Evolutionary conservation across 257 asterid genomes (phyloP), one percentile per base, ranked within the genome.

Genomic region (Fraxinus americana): DNA sequence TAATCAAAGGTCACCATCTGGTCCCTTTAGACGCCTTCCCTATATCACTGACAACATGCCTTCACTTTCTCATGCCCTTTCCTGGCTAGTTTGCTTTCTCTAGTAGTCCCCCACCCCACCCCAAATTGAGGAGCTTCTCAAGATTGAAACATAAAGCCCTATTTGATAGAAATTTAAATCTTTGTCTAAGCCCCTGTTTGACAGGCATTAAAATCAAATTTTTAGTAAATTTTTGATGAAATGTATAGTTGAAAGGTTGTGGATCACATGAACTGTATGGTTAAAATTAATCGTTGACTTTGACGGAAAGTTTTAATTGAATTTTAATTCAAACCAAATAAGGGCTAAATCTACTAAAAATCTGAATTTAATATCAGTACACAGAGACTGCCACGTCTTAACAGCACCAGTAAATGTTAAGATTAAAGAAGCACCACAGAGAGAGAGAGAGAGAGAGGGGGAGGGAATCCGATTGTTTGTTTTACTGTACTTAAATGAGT

Each of bases 31-130:
- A 67, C 50, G 80, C 71, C 52, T 59, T 35, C 48, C 79, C 81
- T 36, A 39, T 39, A 74, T 71, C 71, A 74, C 82, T 81, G 85
- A 84, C 85, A 81, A 34, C 70, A 73, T 75, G 79, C 83, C 84
- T 81, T 75, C 67, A 12, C 73, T 78, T 80, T 75, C 77, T 81
- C 87, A 80, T 82, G 83, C 87, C 81, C 71, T 67, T 77, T 14
- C 13, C 30, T 35, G 12, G 14, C 32, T 32, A 50, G 11, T 25
- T 41, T 9, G 14, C 41, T 72, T 13, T 57, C 54, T 21, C 54
- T 57, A 6, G 45, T 70, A 34, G 52, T 63, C 69, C 69, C 69
- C 69, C 19, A 63, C 69, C n/a, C 32, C 65, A 54, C 30, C 30
- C 67, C 67, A 59, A 59, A 13, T 59, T 8, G 10, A 71, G 32